Base-by-base conservation (phyloP, 805 yeast genomes). In the Pichia eremophila region DNA sequence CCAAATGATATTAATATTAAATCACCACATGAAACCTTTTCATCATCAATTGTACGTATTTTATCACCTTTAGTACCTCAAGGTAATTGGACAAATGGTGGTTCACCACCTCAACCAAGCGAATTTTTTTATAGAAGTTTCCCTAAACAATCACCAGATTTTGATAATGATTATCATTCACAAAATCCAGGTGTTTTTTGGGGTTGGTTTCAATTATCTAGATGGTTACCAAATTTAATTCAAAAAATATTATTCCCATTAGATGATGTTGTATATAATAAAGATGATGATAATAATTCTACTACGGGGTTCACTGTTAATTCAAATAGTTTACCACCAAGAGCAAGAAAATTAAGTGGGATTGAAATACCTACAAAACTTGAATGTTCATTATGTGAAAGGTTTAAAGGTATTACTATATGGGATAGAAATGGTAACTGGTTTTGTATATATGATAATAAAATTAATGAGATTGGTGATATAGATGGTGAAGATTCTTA, bases 361-460 rank as follows among this genome's bases (percentile, higher is more conserved):
- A 62, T 58, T 40, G 51, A 50, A 5, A 61, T 61, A 47, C 68
- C 68, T 4, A 64, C 68, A 7, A 50, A 51, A 17, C 49, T 54
- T 36, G 68, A 64, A 46, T 64, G 68, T 44, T 46, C 51, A 17
- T 47, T 58, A n/a, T 64, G 68, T 48, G 51, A 52, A 19, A 46
- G 54, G 28, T 52, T 61, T 15, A 43, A 56, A 31, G 68, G 68
- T 3, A 11, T 41, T 1, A 51, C 54, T 8, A 43, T 62, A 6
- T 64, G 65, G 63, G 63, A 54, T 45, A 54, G 64, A 34, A 48
- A 51, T 9, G 64, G 63, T 8, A 60, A 60, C 38, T 64, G 68
- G 68, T 55, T 50, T 45, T 64, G 68, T 38, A 51, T 63, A 4
- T 52, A 55, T 35, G 36, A 32, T 11, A 36, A 49, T 28, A 38